Percentiles rank a stretch among this genome's conserved stretches.
These are phyloP conservation scores for Jasminum sambac DNA, from an alignment of 257 asterid species.

Conservation along the genomic window DNA sequence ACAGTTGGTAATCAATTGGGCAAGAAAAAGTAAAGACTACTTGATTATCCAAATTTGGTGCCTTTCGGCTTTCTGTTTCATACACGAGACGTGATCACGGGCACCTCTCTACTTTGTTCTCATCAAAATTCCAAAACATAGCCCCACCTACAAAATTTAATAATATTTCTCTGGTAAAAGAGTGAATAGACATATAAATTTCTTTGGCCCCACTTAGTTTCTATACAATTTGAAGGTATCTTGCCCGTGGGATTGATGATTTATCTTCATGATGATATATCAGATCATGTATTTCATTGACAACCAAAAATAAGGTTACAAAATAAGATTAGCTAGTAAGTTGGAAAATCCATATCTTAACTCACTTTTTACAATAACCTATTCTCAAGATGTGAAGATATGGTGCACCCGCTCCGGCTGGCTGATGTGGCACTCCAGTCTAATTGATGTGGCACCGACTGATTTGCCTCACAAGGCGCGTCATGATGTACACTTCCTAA, in stretches of 20 bases:
- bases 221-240: too few species aligned
- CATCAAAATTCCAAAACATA: constrained; percentile 17
- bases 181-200: too few species aligned
- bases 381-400: constrained; percentile 4
- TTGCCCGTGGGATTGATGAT: not conserved
- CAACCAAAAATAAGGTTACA: not conserved
- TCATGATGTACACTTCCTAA: too few species aligned
- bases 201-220: too few species aligned
- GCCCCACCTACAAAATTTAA: not conserved
- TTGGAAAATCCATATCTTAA: not conserved
- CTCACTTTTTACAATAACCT: constrained; percentile 5
- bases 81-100: constrained; percentile 32
- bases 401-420: too few species aligned
- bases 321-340: not conserved
- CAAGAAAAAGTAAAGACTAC: constrained; percentile 1
- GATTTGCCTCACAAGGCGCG: too few species aligned
- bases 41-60: constrained; percentile 25
- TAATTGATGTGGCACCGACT: too few species aligned
- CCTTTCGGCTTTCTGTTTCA: constrained; percentile 42
- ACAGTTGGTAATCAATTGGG: not conserved
- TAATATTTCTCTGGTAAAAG: not conserved
- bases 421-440: too few species aligned
- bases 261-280: not conserved
- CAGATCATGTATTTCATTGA: not conserved
- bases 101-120: constrained; percentile 18